Base-by-base conservation (phyloP, 306 rosid genomes). In the Quercus bicolor region DNA sequence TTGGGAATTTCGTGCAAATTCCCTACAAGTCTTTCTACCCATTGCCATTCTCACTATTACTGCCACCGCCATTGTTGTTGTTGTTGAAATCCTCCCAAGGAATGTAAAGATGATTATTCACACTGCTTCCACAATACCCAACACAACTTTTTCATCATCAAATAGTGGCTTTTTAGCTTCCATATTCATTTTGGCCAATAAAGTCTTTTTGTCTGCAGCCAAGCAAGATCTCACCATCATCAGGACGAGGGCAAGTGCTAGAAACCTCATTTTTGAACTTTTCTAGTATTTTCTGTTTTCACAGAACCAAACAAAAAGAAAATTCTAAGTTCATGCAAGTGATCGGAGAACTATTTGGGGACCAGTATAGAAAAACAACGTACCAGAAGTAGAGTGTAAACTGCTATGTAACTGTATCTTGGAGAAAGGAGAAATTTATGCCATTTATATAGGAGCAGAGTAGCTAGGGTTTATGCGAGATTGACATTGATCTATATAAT, bases 31-130 rank as follows among this genome's bases (percentile, higher is more conserved):
- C 26, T 24, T 24, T 24, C 26, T 24, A 24, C 26, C 26, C 26
- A 24, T 24, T 24, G 26, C 26, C 29, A 28, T 28, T 28, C 29
- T 3, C 29, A 28, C 4, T 28, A 3, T 28, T 28, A 28, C 29
- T 0, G 29, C 29, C 29, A 3, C 29, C 29, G 3, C 29, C 29
- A 28, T 28, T 28, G 29, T 2, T 28, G 29, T 28, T 28, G 29
- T 28, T 28, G 3, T 28, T 28, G 29, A 28, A 28, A 28, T 28
- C 29, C 29, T 28, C 29, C 29, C 31, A 3, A 10, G 82, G 88
- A 21, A 82, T 76, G 31, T 73, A 45, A 72, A 73, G 84, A 56
- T 82, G 89, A 54, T 77, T 76, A 29, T 61, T 77, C 45, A 59
- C 79, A 55, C 59, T 56, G 57, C 33, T 71, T 62, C 74, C 68